Base-by-base conservation (phyloP, 2,329 filamentous ascomycete genomes). In the Xylaria sp. region DNA sequence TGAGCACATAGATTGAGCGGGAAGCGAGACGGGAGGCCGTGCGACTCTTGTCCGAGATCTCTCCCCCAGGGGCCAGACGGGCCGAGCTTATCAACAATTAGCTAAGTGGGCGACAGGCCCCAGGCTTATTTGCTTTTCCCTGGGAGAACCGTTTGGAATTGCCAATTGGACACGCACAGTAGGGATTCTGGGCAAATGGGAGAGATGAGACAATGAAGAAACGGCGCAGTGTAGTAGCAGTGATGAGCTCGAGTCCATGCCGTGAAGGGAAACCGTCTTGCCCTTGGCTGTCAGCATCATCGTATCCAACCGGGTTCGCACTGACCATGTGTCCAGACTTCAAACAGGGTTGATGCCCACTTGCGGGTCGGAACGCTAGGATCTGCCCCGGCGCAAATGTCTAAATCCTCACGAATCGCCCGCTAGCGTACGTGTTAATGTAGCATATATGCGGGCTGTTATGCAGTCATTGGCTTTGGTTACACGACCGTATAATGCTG, bases 1-100 rank as follows among this genome's bases (percentile, higher is more conserved):
- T 11, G 15, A 31, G n/a, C 27, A n/a, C 5, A 39, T 31, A 15
- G 51, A 49, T 36, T 51, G 25, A 33, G 47, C 55, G 64, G 63
- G 66, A n/a, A 66, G 64, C 58, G 67, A 64, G 63, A 69, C 67
- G 67, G 67, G 65, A 67, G 65, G 67, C 65, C 68, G 65, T 69
- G 65, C 68, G 51, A 69, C 54, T 65, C 58, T 61, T 61, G 62
- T 29, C 36, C 59, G 22, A 62, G 62, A 68, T 69, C 68, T 69
- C 65, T 61, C 22, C 42, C 45, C 42, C 54, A 51, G 44, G 58
- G 58, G 44, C 44, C 20, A 53, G 58, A 29, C 57, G 50, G 54
- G 58, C 63, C 55, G 53, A 51, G 20, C 17, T 17, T 47, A 31
- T 29, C 22, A 13, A 11, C 54, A 38, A 64, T 60, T 63, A 38